A percentile compares a stretch with the other conserved stretches of the same genome.
Evolutionary conservation across 306 rosid species (phyloP).

Genomic region (Trifolium repens): DNA sequence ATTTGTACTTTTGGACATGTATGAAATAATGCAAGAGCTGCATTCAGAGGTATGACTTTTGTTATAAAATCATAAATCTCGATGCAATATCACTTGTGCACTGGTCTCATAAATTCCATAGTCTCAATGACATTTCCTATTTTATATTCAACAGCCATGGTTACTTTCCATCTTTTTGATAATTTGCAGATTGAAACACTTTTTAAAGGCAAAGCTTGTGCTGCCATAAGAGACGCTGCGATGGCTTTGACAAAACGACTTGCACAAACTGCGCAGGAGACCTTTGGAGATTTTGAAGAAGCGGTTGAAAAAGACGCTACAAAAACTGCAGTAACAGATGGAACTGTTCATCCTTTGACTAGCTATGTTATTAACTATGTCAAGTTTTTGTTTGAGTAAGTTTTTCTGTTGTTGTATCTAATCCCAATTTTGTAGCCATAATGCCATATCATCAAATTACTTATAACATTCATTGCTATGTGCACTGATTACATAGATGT

Average conservation of each 20-base stretch:
- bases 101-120: conserved; percentile 25
- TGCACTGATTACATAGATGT: conserved; percentile 11
- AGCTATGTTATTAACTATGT: conserved; percentile 97
- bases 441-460: conserved; percentile 25
- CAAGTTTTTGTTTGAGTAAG: conserved; percentile 97
- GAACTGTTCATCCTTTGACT: conserved; percentile 97
- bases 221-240: conserved; percentile 81
- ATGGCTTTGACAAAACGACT: conserved; percentile 82
- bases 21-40: conserved; percentile 96
- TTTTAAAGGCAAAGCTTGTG: conserved; percentile 86
- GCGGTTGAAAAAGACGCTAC: conserved; percentile 97
- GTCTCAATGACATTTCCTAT: conserved; percentile 3
- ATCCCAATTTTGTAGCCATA: conserved; percentile 15
- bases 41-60: conserved; percentile 78
- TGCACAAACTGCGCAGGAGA: conserved; percentile 89
- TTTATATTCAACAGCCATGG: neutral
- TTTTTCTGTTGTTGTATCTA: conserved; percentile 26
- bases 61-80: conserved; percentile 12
- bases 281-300: conserved; percentile 97
- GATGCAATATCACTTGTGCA: neutral
- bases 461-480: conserved; percentile 27
- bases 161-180: neutral
- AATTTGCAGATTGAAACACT: conserved; percentile 74
- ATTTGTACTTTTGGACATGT: conserved; percentile 96
- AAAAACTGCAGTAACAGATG: conserved; percentile 94